Percentiles rank a stretch among this genome's conserved stretches.
Conservation (phyloP, 2,329 filamentous ascomycete genomes). For the Cadophora sp. region DNA sequence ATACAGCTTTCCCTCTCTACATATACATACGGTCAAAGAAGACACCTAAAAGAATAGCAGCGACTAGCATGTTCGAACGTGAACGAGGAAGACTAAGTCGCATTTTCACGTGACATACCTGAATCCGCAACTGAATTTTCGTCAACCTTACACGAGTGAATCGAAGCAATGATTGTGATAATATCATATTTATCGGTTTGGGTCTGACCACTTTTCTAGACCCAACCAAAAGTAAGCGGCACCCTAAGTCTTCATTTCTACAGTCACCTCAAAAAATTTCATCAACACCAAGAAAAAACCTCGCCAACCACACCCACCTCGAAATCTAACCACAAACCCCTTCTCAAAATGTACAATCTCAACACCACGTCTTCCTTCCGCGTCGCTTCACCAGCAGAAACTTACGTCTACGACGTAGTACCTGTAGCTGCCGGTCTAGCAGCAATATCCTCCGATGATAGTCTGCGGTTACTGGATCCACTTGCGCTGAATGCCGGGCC, state of each 20-base stretch:
- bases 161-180: too few relatives aligned
- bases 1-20: too few relatives aligned
- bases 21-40: too few relatives aligned
- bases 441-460: conserved; percentile 72
- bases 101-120: too few relatives aligned
- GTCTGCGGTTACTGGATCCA: conserved; percentile 70
- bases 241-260: neutral
- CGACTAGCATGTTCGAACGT: too few relatives aligned
- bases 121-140: too few relatives aligned
- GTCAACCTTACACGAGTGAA: too few relatives aligned
- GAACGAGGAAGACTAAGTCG: too few relatives aligned
- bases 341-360: conserved; percentile 43
- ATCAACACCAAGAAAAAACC: conserved; percentile 11
- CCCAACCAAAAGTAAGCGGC: neutral
- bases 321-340: conserved; percentile 9
- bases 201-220: too few relatives aligned
- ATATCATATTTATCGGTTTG: too few relatives aligned
- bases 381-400: conserved; percentile 38
- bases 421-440: conserved; percentile 40
- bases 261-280: conserved; percentile 14
- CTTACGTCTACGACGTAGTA: conserved; percentile 54
- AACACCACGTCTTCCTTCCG: conserved; percentile 35
- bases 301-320: neutral
- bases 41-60: too few relatives aligned
- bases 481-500: conserved; percentile 59